Conservation (phyloP, 495 filamentous ascomycete species). For the Annulohypoxylon moriforme region DNA sequence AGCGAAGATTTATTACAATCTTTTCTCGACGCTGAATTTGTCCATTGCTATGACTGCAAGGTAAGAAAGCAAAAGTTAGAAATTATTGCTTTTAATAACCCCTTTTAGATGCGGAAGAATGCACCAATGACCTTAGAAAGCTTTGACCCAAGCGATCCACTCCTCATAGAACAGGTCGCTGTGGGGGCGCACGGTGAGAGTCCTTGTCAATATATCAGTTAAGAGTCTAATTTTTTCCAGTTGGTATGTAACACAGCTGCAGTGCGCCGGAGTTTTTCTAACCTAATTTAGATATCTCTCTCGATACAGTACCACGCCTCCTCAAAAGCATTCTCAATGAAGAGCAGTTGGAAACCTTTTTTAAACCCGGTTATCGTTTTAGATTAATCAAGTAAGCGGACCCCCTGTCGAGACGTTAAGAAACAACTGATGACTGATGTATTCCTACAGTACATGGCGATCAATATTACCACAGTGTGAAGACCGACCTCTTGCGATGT, state of each 20-base stretch:
- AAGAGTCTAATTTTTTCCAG: background rate
- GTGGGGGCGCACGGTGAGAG: conserved; percentile 21
- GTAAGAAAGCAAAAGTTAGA: background rate
- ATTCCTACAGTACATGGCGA: conserved; percentile 17
- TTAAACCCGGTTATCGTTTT: conserved; percentile 24
- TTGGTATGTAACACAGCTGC: conserved; percentile 11
- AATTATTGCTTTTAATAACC: background rate
- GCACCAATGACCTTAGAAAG: conserved; percentile 21
- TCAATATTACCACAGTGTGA: conserved; percentile 20
- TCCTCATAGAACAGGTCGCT: conserved; percentile 21
- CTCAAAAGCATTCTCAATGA: conserved; percentile 19
- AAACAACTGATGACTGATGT: background rate
- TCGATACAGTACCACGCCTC: conserved; percentile 24
- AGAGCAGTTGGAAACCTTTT: conserved; percentile 17
- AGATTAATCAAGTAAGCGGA: conserved; percentile 19
- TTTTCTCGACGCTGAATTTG: conserved; percentile 16
- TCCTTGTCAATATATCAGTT: background rate
- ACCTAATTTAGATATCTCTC: conserved; percentile 14
- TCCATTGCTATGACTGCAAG: conserved; percentile 24
- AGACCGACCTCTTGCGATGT: conserved; percentile 25
- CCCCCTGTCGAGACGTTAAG: background rate
- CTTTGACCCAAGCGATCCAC: conserved; percentile 24
- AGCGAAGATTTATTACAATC: conserved; percentile 11
- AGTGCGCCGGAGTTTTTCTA: background rate
- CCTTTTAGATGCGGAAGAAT: conserved; percentile 18